Conservation (phyloP, 2,329 filamentous ascomycete genomes). For the Ascosphaera apis region DNA sequence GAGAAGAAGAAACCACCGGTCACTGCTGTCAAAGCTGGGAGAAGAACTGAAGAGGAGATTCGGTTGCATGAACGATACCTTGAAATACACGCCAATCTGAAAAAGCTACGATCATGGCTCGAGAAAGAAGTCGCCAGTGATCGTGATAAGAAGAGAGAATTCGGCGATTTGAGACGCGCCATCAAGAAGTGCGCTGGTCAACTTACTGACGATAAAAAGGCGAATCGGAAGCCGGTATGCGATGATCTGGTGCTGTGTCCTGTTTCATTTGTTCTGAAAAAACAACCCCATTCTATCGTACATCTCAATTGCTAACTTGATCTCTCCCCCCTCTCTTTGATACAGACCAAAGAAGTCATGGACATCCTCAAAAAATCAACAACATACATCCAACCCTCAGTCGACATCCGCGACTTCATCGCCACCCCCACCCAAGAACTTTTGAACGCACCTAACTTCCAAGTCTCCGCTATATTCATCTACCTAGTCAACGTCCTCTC, state of each 20-base stretch:
- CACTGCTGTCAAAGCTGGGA: conserved; percentile 9
- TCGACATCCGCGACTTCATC: conserved; percentile 34
- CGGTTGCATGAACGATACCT: conserved; percentile 26
- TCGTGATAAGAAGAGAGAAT: conserved; percentile 34
- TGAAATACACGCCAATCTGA: conserved; percentile 44
- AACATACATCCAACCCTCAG: conserved; percentile 27
- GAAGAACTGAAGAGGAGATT: conserved; percentile 16
- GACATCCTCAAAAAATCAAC: conserved; percentile 31
- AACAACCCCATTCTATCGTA: conserved; percentile 2
- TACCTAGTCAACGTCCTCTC: conserved; percentile 57
- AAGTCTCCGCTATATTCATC: conserved; percentile 41
- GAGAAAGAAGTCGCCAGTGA: conserved; percentile 32
- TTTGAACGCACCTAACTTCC: conserved; percentile 19
- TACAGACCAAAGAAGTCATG: conserved; percentile 27
- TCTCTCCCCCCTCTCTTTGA: conserved; percentile 4
- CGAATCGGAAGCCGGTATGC: conserved; percentile 35
- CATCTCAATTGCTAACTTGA: neutral
- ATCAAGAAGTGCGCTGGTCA: conserved; percentile 54
- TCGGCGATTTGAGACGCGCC: conserved; percentile 49
- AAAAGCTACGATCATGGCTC: conserved; percentile 31
- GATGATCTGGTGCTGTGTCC: neutral
- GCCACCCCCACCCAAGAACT: conserved; percentile 19
- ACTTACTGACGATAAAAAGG: conserved; percentile 37
- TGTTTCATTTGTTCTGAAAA: neutral
- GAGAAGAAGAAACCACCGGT: conserved; percentile 12